Percentiles rank a stretch among this genome's conserved stretches.
These are phyloP conservation scores for Neonectria ditissima DNA, from an alignment of 2,329 filamentous ascomycete genomes.

Conservation along the genomic window DNA sequence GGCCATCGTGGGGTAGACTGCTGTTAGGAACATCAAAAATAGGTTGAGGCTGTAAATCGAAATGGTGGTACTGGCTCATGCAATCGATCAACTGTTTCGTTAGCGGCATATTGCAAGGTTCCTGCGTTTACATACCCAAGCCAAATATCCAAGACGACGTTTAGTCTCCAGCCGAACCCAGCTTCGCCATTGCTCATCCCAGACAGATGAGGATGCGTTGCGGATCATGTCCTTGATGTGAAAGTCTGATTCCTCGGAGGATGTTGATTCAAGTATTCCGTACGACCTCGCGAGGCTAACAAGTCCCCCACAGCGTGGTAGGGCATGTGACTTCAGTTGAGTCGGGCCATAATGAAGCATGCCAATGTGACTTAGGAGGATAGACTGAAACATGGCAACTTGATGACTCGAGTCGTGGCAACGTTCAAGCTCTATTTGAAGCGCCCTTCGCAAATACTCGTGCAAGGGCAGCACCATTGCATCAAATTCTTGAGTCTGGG, in stretches of 20 bases:
- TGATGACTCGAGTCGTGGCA: background rate
- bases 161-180: slow-evolving; percentile 25
- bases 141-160: slow-evolving; percentile 25
- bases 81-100: slow-evolving; percentile 15
- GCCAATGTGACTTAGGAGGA: slow-evolving; percentile 32
- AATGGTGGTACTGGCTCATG: slow-evolving; percentile 20
- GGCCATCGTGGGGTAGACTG: slow-evolving; percentile 23
- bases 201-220: slow-evolving; percentile 1
- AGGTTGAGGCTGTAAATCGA: background rate
- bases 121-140: slow-evolving; percentile 27
- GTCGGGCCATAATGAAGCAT: slow-evolving; percentile 19
- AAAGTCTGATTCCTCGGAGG: background rate
- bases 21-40: slow-evolving; percentile 1
- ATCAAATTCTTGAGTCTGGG: slow-evolving; percentile 35
- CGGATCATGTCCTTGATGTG: slow-evolving; percentile 1
- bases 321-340: slow-evolving; percentile 1
- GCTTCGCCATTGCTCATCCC: slow-evolving; percentile 7
- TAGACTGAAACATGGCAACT: slow-evolving; percentile 21
- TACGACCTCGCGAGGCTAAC: background rate
- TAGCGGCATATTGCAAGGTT: background rate
- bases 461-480: slow-evolving; percentile 39
- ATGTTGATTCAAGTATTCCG: background rate
- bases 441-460: slow-evolving; percentile 38
- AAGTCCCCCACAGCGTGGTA: slow-evolving; percentile 1
- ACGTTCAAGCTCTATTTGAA: slow-evolving; percentile 10